Percentiles rank a stretch among this genome's conserved stretches.
phyloP scores from a whole-genome alignment of 805 yeast genomes.

The Starmerella stellata region DNA sequence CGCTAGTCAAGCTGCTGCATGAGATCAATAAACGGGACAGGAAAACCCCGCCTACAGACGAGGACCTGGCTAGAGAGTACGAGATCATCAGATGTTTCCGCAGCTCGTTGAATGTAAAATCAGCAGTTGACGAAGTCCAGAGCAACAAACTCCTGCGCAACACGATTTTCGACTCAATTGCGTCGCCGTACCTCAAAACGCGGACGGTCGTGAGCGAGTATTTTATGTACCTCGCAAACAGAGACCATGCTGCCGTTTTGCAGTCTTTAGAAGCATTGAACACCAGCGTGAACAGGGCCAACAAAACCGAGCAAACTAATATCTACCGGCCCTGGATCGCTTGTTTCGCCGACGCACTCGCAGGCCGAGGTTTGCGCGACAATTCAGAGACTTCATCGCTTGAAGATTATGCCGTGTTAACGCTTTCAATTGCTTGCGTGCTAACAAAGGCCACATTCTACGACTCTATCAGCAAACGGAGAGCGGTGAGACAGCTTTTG shows the following conservation, averaged over 20 bases:
- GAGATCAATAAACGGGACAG: constrained; percentile 27
- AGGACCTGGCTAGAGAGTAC: constrained; percentile 48
- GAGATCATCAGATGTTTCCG: constrained; percentile 61
- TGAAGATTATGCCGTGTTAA: constrained; percentile 51
- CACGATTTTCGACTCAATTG: constrained; percentile 51
- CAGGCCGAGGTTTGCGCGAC: neutral
- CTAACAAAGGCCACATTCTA: constrained; percentile 25
- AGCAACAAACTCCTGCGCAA: constrained; percentile 31
- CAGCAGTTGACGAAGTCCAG: constrained; percentile 41
- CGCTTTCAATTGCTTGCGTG: constrained; percentile 53
- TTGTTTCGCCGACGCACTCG: constrained; percentile 42
- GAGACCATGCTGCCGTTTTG: constrained; percentile 40
- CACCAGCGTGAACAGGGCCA: constrained; percentile 1
- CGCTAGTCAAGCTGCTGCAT: constrained; percentile 48
- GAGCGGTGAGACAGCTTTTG: constrained; percentile 42
- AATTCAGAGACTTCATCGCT: constrained; percentile 27
- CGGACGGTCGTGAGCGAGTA: constrained; percentile 68
- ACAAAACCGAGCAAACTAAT: constrained; percentile 23
- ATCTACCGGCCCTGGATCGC: constrained; percentile 57
- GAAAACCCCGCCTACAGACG: constrained; percentile 18
- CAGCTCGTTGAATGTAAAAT: constrained; percentile 46
- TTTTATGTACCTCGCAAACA: constrained; percentile 34
- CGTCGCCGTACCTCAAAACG: constrained; percentile 59
- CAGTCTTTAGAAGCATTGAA: constrained; percentile 28
- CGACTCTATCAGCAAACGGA: constrained; percentile 26